These are phyloP conservation scores for Boletus tomentosulus DNA, from an alignment of 768 basidiomycete species.

Conservation along the genomic window DNA sequence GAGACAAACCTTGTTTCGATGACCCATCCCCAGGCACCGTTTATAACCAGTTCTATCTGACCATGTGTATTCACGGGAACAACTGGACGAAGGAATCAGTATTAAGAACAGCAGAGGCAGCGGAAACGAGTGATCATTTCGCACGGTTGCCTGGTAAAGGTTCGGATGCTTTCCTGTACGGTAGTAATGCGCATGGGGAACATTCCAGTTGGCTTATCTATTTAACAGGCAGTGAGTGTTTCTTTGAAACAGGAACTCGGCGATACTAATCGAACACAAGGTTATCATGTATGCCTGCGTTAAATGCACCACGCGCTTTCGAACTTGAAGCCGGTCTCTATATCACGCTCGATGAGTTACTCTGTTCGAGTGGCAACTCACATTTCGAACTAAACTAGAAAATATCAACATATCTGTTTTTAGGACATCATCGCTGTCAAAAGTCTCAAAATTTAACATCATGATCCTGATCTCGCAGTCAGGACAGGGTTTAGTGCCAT, in stretches of 20 bases:
- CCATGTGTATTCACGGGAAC: constrained; percentile 18
- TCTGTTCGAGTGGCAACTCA: too few relatives aligned
- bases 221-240: not conserved
- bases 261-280: not conserved
- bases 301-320: not conserved
- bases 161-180: constrained; percentile 11
- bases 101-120: constrained; percentile 12
- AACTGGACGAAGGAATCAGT: not conserved
- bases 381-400: not conserved
- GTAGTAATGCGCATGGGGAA: not conserved
- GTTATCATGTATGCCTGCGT: too few relatives aligned
- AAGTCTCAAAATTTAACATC: not conserved
- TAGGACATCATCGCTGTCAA: not conserved
- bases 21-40: constrained; percentile 23
- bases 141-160: constrained; percentile 16
- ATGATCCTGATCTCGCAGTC: constrained; percentile 1
- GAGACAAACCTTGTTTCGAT: constrained; percentile 29
- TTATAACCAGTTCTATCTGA: constrained; percentile 5
- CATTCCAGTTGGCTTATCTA: constrained; percentile 14
- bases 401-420: not conserved
- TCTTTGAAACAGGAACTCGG: not conserved
- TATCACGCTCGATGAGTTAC: not conserved
- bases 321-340: not conserved
- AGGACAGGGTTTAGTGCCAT: not conserved
- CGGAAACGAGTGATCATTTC: constrained; percentile 16